Evolutionary conservation across 2,329 filamentous ascomycete species (phyloP).

Genomic region (Didymella sp.): DNA sequence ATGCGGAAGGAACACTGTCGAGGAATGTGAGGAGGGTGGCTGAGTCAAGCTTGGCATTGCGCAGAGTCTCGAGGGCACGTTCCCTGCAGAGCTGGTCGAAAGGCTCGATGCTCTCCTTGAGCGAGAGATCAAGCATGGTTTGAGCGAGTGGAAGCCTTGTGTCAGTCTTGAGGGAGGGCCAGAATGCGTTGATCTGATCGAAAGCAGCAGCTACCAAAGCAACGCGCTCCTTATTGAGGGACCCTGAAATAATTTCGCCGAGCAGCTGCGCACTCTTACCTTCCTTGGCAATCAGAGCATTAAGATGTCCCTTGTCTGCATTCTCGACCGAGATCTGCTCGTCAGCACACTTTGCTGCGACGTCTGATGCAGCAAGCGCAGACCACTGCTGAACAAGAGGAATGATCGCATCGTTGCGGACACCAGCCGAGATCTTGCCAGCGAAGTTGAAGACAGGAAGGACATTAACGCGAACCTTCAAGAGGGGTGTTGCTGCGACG

Average conservation of each 20-base stretch:
- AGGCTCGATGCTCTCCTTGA: constrained; percentile 49
- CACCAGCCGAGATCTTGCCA: constrained; percentile 73
- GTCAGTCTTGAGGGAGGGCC: constrained; percentile 73
- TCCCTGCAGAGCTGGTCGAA: constrained; percentile 57
- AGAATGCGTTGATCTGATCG: constrained; percentile 72
- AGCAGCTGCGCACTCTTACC: constrained; percentile 64
- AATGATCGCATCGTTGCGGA: constrained; percentile 77
- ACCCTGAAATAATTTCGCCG: constrained; percentile 58
- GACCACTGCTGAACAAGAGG: constrained; percentile 76
- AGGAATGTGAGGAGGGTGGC: constrained; percentile 75
- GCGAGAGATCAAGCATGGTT: constrained; percentile 67
- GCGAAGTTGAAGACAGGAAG: constrained; percentile 75
- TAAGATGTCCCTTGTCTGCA: constrained; percentile 61
- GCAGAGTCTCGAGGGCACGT: constrained; percentile 72
- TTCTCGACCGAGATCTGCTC: constrained; percentile 58
- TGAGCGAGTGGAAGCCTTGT: constrained; percentile 66
- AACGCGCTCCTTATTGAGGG: constrained; percentile 53
- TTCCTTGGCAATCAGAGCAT: constrained; percentile 63
- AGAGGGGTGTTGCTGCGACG: constrained; percentile 69
- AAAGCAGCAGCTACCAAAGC: constrained; percentile 72
- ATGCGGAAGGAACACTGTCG: constrained; percentile 74
- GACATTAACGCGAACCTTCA: constrained; percentile 73
- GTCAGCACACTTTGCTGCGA: constrained; percentile 56
- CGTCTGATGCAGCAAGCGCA: constrained; percentile 60
- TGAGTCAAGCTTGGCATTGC: constrained; percentile 75